These are phyloP conservation scores for Scheffersomyces lignosus DNA, from an alignment of 805 yeast genomes.

Conservation along the genomic window DNA sequence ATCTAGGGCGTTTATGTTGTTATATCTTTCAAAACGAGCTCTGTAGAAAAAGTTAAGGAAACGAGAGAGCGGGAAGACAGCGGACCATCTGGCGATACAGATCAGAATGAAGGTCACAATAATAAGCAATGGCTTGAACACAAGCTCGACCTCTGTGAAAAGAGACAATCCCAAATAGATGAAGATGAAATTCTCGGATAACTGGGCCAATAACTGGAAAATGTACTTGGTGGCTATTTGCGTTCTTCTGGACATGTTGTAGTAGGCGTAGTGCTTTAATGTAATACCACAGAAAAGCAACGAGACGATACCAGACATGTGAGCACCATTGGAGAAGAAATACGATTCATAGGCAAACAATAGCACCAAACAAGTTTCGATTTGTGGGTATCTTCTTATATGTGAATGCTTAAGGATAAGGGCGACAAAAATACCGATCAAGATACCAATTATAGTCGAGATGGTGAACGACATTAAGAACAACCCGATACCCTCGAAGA, in stretches of 20 bases:
- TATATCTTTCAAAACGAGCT: constrained; percentile 49
- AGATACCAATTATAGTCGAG: constrained; percentile 84
- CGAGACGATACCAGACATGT: constrained; percentile 98
- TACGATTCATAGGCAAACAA: constrained; percentile 93
- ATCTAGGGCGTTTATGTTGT: constrained; percentile 21
- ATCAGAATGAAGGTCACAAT: constrained; percentile 87
- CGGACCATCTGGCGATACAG: constrained; percentile 95
- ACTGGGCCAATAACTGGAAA: constrained; percentile 90
- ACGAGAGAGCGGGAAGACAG: constrained; percentile 91
- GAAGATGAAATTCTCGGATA: constrained; percentile 95
- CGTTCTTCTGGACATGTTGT: constrained; percentile 94
- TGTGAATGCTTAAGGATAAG: constrained; percentile 88
- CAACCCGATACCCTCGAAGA: constrained; percentile 91
- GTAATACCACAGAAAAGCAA: constrained; percentile 95
- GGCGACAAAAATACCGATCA: constrained; percentile 87
- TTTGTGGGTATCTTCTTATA: constrained; percentile 91
- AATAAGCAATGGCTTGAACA: constrained; percentile 89
- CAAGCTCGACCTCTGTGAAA: constrained; percentile 94
- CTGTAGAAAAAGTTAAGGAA: constrained; percentile 78
- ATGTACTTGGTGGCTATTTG: constrained; percentile 95
- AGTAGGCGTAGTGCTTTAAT: constrained; percentile 93
- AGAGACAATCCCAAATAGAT: constrained; percentile 91
- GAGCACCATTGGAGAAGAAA: constrained; percentile 97
- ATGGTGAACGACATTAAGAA: constrained; percentile 92
- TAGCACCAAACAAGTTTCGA: constrained; percentile 90